These are phyloP conservation scores for Candida railenensis DNA, from an alignment of 805 yeast species.

Conservation along the genomic window DNA sequence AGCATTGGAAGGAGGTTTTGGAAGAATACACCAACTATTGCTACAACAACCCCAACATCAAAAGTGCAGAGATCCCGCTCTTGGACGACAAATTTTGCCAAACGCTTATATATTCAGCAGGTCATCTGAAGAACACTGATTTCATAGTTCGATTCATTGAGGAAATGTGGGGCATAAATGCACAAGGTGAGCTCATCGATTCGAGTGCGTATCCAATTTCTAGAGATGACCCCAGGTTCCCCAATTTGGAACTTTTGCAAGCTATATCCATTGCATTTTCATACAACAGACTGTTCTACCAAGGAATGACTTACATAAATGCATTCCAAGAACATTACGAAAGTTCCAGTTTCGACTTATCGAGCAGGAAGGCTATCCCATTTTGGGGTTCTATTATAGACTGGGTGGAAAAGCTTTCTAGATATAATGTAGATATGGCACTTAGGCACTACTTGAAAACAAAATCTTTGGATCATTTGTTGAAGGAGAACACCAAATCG, in stretches of 20 bases:
- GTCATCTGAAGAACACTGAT: conserved; percentile 20
- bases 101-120: conserved; percentile 33
- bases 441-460: conserved; percentile 25
- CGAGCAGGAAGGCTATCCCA: conserved; percentile 13
- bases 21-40: neutral
- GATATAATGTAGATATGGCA: conserved; percentile 24
- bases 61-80: neutral
- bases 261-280: conserved; percentile 33
- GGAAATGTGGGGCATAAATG: conserved; percentile 30
- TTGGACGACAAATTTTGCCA: conserved; percentile 22
- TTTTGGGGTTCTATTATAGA: conserved; percentile 39
- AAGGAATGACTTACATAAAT: conserved; percentile 34
- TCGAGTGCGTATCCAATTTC: conserved; percentile 13
- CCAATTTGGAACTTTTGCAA: conserved; percentile 22
- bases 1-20: conserved; percentile 2
- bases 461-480: conserved; percentile 8
- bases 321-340: conserved; percentile 31
- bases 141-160: conserved; percentile 22
- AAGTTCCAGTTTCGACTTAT: conserved; percentile 16
- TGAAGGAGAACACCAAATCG: conserved; percentile 9
- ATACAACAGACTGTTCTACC: conserved; percentile 28
- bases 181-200: conserved; percentile 18
- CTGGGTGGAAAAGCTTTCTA: conserved; percentile 38
- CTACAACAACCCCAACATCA: neutral
- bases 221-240: conserved; percentile 15